Evolutionary conservation across 1,284 basidiomycete species (phyloP).

Genomic region (Xanthoconium separans): DNA sequence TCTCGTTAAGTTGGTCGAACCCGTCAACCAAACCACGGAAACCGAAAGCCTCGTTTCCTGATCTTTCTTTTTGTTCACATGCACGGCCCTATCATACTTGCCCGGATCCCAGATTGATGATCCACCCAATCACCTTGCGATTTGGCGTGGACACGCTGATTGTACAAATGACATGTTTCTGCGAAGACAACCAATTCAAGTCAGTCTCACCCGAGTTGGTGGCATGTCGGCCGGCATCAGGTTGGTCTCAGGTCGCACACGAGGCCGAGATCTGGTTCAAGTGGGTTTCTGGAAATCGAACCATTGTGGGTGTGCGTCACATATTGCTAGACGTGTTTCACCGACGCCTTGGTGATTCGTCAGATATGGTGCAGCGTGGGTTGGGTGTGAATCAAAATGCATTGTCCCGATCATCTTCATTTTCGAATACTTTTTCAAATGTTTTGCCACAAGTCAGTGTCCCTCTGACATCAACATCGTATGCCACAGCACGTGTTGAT

Average conservation of each 20-base stretch:
- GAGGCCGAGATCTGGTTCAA: slow-evolving; percentile 97
- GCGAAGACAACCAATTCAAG: slow-evolving; percentile 92
- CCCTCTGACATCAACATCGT: neutral
- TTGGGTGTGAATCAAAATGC: slow-evolving; percentile 64
- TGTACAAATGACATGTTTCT: slow-evolving; percentile 79
- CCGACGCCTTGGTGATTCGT: neutral
- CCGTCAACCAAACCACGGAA: slow-evolving; percentile 88
- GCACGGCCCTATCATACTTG: neutral
- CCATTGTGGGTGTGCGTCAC: slow-evolving; percentile 65
- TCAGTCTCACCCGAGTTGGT: slow-evolving; percentile 80
- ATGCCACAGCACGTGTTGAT: slow-evolving; percentile 79
- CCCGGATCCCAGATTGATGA: slow-evolving; percentile 56
- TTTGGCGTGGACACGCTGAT: slow-evolving; percentile 87
- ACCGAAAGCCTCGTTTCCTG: slow-evolving; percentile 87
- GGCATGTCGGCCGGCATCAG: slow-evolving; percentile 31
- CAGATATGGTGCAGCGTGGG: slow-evolving; percentile 58
- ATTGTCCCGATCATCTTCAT: slow-evolving; percentile 47
- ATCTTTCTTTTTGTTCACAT: slow-evolving; percentile 31
- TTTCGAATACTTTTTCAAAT: no score
- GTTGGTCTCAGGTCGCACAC: slow-evolving; percentile 36
- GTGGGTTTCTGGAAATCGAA: slow-evolving; percentile 98
- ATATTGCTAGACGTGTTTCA: slow-evolving; percentile 9
- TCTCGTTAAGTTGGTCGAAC: slow-evolving; percentile 78
- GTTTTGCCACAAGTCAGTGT: slow-evolving; percentile 10
- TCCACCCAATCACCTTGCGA: slow-evolving; percentile 84